Evolutionary conservation across 257 asterid genomes (phyloP).

Genomic region (Lantana camara): DNA sequence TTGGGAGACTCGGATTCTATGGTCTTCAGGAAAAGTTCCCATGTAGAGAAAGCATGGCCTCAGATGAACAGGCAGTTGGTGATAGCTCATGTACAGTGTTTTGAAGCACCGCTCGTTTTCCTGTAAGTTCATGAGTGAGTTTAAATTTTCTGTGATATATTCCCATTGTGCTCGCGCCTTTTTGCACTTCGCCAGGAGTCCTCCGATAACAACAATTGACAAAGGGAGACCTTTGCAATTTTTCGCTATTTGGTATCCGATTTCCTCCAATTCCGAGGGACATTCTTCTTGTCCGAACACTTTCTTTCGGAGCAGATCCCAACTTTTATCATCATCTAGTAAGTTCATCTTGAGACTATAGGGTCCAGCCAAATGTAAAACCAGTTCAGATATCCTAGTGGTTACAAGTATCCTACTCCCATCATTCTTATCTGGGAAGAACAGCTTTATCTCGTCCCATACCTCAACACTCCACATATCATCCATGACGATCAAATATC

Average conservation of each 20-base stretch:
- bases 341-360: neutral
- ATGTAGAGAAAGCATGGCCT: slow-evolving; percentile 22
- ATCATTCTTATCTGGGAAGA: neutral
- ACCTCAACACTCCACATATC: slow-evolving; percentile 15
- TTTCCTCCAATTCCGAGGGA: slow-evolving; percentile 12
- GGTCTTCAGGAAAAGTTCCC: slow-evolving; percentile 10
- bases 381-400: slow-evolving; percentile 14
- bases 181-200: slow-evolving; percentile 1
- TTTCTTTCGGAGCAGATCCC: neutral
- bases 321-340: slow-evolving; percentile 16
- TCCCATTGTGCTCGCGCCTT: neutral
- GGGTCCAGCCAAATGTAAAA: neutral
- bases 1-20: neutral
- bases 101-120: slow-evolving; percentile 1
- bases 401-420: slow-evolving; percentile 25
- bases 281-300: slow-evolving; percentile 4
- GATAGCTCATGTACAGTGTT: neutral
- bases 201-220: slow-evolving; percentile 21
- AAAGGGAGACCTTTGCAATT: slow-evolving; percentile 31
- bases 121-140: slow-evolving; percentile 13
- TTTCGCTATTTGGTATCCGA: slow-evolving; percentile 19
- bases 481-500: slow-evolving; percentile 20
- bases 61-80: slow-evolving; percentile 5
- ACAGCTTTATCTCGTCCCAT: neutral
- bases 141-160: slow-evolving; percentile 16